A percentile compares a stretch with the other conserved stretches of the same genome.
Conservation (phyloP, 73 alveolate species). For the Paramecium primaurelia region DNA sequence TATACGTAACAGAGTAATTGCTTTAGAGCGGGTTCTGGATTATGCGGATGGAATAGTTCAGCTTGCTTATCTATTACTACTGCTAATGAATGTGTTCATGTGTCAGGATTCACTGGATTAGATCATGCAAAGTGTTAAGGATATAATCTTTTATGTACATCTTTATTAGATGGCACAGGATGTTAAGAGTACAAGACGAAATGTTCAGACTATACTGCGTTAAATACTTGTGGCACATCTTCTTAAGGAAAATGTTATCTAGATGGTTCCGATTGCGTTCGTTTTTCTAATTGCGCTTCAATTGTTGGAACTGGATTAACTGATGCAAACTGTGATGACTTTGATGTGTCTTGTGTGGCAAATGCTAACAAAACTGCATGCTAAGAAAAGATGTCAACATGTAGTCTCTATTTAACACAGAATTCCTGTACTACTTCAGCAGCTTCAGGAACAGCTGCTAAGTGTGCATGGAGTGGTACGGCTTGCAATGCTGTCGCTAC, state of each 20-base stretch:
- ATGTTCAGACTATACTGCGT: background rate
- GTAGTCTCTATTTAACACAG: background rate
- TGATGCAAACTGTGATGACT: background rate
- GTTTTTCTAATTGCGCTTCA: background rate
- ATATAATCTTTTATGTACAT: background rate
- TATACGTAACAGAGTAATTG: background rate
- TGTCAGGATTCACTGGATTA: background rate
- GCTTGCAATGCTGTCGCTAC: background rate
- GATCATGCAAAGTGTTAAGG: background rate
- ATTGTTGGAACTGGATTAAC: background rate
- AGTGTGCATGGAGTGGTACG: background rate
- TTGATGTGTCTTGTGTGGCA: background rate
- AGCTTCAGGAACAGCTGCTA: background rate
- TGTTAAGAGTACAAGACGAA: background rate
- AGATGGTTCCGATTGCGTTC: background rate
- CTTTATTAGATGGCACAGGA: background rate
- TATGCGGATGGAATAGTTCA: background rate
- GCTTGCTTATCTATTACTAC: background rate
- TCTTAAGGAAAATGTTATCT: background rate
- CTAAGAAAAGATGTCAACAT: background rate
- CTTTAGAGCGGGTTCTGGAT: background rate
- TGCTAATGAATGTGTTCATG: background rate
- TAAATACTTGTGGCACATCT: background rate
- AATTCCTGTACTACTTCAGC: background rate
- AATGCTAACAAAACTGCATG: background rate